Base-by-base conservation (phyloP, 164 flowering plant species). In the Macadamia tetraphylla region DNA sequence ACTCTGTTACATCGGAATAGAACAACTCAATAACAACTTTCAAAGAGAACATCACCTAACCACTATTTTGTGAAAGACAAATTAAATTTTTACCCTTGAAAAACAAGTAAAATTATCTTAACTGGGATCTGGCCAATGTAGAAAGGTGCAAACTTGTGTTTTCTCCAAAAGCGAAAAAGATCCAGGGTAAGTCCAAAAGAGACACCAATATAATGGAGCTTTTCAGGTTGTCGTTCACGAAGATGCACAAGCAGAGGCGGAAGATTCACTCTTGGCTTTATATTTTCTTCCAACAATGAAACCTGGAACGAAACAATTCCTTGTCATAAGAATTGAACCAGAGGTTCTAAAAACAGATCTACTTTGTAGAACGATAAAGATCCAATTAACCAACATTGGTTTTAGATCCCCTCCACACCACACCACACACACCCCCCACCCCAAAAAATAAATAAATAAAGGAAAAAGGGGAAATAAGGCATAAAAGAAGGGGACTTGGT, bases 111-210 rank as follows among this genome's bases (percentile, higher is more conserved):
- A 35, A 58, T 35, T 67, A 73, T 74, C 79, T 76, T 83, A 75
- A 92, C 98, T 77, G 85, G 88, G 76, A 82, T 83, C 60, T 84
- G 89, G 71, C 91, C 80, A 75, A 95, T 83, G 73, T 86, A 92
- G 77, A 95, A 95, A 9, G 99, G 99, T 75, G 82, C 87, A 81
- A 95, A 95, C 69, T 85, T 87, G 69, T 81, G 96, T 73, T 75
- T 91, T 72, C 81, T 85, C 99, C 99, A 95, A 75, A 95, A 95
- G 58, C 93, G 87, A 60, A 87, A 86, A 43, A 95, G 92, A 75
- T 87, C 94, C 69, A 76, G 77, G 9, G 98, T 95, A n/a, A 95
- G 87, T 62, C 99, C 99, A 81, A 92, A 95, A 23, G 99, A 95
- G 65, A 92, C 99, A 77, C 96, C 97, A 78, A 95, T 57, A 58